These are phyloP conservation scores for Saturnispora diversa DNA, from an alignment of 805 yeast genomes.

Conservation along the genomic window DNA sequence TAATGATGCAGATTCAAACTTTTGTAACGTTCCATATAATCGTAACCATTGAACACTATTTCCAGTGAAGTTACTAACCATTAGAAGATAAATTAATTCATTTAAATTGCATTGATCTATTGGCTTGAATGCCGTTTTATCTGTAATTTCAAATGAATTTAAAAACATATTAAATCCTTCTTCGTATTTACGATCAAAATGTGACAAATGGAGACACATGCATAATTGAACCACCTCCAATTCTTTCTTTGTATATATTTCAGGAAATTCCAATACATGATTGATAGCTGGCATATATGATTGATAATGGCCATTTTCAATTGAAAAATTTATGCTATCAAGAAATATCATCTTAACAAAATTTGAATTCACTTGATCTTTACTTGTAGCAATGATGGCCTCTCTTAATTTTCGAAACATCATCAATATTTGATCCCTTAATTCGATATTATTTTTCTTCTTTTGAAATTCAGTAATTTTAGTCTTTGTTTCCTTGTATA, in stretches of 20 bases:
- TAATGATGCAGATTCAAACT: neutral
- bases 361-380: conserved; percentile 23
- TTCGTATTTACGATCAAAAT: conserved; percentile 31
- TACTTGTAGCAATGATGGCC: conserved; percentile 36
- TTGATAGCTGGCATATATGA: conserved; percentile 48
- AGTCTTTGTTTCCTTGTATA: conserved; percentile 32
- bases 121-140: neutral
- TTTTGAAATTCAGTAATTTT: conserved; percentile 15
- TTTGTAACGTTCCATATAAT: neutral
- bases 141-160: neutral
- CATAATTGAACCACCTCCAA: conserved; percentile 38
- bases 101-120: neutral
- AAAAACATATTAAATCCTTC: conserved; percentile 27
- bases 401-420: conserved; percentile 47
- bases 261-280: conserved; percentile 34
- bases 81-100: neutral
- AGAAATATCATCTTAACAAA: conserved; percentile 41
- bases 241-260: no score
- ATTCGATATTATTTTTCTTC: conserved; percentile 1
- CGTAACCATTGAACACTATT: conserved; percentile 9
- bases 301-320: conserved; percentile 41
- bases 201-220: conserved; percentile 38
- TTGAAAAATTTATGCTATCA: conserved; percentile 39
- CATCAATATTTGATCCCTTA: conserved; percentile 30
- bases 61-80: neutral